Evolutionary conservation across 495 filamentous ascomycete species (phyloP), one percentile per base, ranked within the genome.

Genomic region (Penicillium lagena): DNA sequence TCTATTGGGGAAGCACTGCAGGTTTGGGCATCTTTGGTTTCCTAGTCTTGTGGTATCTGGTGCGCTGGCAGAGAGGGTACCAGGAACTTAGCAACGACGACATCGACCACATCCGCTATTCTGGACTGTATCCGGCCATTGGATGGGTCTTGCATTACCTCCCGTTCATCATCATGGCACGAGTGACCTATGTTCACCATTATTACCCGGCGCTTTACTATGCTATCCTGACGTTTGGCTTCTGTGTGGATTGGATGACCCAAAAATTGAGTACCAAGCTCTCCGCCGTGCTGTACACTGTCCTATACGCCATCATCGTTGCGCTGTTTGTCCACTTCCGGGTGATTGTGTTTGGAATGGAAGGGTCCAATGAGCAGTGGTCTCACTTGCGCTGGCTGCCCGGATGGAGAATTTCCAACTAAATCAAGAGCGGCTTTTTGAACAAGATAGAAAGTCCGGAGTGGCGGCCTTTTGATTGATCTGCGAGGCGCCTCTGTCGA

Each of bases 121-220:
- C 89, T 15, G 93, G 90, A 27, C 36, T 97, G 34, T 98, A 98
- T 63, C 91, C 91, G 7, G 75, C 90, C 40, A 74, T 95, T 47
- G 93, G 93, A 39, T 98, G 93, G 93, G 80, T 96, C 62, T 75
- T 97, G 43, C 93, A 98, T 68, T 98, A 96, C 56, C 63, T 96
- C 37, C 93, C 93, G 14, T 98, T 98, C 67, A 78, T 96, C 55
- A 80, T 89, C 58, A 98, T 98, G 93, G 94, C 87, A 10, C 85
- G 93, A 70, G 93, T 98, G 43, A 98, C 93, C 22, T 98, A 98
- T 63, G 93, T 98, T 37, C 93, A 98, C 64, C 93, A 98, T 68
- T 98, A 98, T 69, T 98, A 97, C 66, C 93, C 93, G 7, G 93
- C 93, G n/a, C 78, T 98, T 4, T 98, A 96, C 71, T 98, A 96